Evolutionary conservation across 768 basidiomycete genomes (phyloP).

Genomic region (Tulasnella sp.): DNA sequence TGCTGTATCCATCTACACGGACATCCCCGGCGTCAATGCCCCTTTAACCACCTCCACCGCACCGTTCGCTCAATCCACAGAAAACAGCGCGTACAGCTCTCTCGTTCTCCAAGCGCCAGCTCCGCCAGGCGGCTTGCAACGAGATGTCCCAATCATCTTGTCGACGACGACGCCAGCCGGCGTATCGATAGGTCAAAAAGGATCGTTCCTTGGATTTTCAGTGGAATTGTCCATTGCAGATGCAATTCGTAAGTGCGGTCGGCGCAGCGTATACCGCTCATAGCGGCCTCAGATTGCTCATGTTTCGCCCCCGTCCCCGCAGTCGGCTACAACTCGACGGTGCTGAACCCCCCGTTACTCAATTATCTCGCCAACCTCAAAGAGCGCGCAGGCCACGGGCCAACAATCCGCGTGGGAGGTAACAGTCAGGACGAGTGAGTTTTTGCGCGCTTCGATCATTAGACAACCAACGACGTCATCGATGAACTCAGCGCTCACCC

Average conservation of each 20-base stretch:
- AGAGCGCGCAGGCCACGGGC: constrained; percentile 49
- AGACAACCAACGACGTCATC: constrained; percentile 1
- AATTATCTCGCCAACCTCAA: constrained; percentile 54
- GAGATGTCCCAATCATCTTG: constrained; percentile 3
- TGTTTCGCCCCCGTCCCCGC: not conserved
- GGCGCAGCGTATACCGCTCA: not conserved
- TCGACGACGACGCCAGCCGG: constrained; percentile 35
- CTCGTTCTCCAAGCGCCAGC: constrained; percentile 3
- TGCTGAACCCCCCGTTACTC: constrained; percentile 50
- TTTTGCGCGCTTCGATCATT: constrained; percentile 13
- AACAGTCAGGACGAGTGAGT: constrained; percentile 53
- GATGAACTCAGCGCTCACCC: constrained; percentile 35
- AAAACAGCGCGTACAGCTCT: constrained; percentile 22
- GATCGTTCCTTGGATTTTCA: constrained; percentile 62
- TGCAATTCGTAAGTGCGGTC: constrained; percentile 49
- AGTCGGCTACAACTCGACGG: constrained; percentile 38
- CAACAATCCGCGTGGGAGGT: constrained; percentile 53
- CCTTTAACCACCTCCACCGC: constrained; percentile 22
- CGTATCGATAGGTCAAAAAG: constrained; percentile 50
- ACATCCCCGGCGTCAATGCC: not conserved
- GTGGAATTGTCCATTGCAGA: constrained; percentile 67
- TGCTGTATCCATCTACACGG: constrained; percentile 31
- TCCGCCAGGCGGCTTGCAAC: not conserved
- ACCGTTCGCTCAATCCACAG: constrained; percentile 12
- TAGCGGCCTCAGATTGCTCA: not conserved